Evolutionary conservation across 805 yeast species (phyloP), one percentile per base, ranked within the genome.

Genomic region (Suhomyces prunicola): DNA sequence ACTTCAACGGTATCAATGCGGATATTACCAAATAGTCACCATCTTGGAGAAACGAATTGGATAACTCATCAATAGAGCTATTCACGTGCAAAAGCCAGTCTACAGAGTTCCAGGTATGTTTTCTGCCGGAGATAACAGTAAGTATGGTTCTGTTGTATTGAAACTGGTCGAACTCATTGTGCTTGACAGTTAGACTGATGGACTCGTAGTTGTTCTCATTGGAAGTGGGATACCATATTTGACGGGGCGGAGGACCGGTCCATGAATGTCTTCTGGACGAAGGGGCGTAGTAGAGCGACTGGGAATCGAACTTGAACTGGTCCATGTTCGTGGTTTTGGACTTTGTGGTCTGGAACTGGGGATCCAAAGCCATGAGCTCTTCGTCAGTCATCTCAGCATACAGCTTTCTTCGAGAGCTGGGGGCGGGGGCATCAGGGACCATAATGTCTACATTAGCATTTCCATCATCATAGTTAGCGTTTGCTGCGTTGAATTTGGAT

Each of bases 311-410:
- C 53, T 73, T 73, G 65, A 77, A 80, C 48, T 69, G 65, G 50
- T 73, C 74, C 50, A 80, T 63, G 55, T 79, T 71, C 24, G 72
- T 62, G 1, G 69, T 64, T 54, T 70, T 67, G 22, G 76, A 68
- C 51, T 72, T 69, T 4, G 75, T 64, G 6, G 61, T 60, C n/a
- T 52, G 54, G 61, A 72, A 82, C 58, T 82, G 85, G 1, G 81
- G 77, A 63, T 82, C 86, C 55, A 82, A 66, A 10, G 80, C 82
- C 66, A 81, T 62, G 53, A 82, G 68, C 62, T 82, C 85, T 52
- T 79, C 82, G 61, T 78, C 73, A 13, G 84, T 72, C 83, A 82
- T 77, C 13, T 72, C 81, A 33, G 77, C 71, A 57, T 78, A 76
- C 46, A 80, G 75, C 57, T 80, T 78, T 51, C 81, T 65, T 26